phyloP scores from a whole-genome alignment of 2,329 filamentous ascomycete species.

The Pseudogymnoascus destructans region DNA sequence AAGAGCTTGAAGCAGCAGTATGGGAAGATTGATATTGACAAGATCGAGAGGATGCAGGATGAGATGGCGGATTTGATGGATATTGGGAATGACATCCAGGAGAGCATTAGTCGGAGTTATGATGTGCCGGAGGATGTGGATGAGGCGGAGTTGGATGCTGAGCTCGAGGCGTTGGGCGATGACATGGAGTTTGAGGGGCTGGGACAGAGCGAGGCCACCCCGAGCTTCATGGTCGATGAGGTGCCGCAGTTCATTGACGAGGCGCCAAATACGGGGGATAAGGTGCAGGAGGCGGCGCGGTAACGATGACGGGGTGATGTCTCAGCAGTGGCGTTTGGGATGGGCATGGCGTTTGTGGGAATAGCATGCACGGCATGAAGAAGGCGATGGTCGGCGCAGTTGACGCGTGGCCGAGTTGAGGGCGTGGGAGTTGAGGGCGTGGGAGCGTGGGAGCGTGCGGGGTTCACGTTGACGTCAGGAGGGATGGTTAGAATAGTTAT shows the following conservation, averaged over 20 bases:
- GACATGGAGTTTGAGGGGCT: constrained; percentile 77
- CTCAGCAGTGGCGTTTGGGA: constrained; percentile 2
- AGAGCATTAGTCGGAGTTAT: constrained; percentile 80
- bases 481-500: background rate
- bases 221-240: constrained; percentile 83
- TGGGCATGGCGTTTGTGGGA: background rate
- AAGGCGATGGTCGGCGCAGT: background rate
- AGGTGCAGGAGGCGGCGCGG: constrained; percentile 66
- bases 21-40: constrained; percentile 92
- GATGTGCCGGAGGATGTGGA: constrained; percentile 95
- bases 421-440: too few species aligned
- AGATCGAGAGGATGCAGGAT: constrained; percentile 95
- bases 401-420: background rate
- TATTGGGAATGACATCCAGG: constrained; percentile 95
- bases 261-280: constrained; percentile 56
- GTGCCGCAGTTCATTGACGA: constrained; percentile 86
- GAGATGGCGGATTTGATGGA: constrained; percentile 99
- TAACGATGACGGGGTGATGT: background rate
- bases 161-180: constrained; percentile 85
- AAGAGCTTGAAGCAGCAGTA: constrained; percentile 89
- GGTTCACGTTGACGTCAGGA: background rate
- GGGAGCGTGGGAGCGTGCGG: background rate
- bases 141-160: constrained; percentile 89
- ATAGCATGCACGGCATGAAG: background rate
- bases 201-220: constrained; percentile 43